Conservation (phyloP, 441 rosid genomes). For the Gossypium davidsonii region DNA sequence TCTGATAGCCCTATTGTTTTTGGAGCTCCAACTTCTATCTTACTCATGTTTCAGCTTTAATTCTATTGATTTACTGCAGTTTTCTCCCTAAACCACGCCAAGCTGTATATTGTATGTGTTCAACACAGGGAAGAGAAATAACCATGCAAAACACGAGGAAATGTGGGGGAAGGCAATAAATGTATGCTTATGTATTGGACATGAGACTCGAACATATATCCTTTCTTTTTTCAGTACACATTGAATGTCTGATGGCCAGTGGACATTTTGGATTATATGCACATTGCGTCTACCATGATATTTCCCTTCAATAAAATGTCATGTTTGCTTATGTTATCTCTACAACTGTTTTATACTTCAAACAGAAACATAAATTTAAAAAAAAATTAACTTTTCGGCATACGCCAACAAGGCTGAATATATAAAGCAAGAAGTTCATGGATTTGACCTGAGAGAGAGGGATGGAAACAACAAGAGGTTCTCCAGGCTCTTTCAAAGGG, state of each 20-base stretch:
- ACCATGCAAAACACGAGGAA: neutral
- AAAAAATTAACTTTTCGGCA: neutral
- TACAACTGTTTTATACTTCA: neutral
- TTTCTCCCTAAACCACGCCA: neutral
- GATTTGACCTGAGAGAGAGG: slow-evolving; percentile 60
- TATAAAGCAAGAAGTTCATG: slow-evolving; percentile 2
- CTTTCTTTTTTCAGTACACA: neutral
- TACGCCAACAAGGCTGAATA: neutral
- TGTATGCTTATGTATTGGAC: neutral
- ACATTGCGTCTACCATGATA: neutral
- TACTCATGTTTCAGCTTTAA: neutral
- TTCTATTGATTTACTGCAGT: neutral
- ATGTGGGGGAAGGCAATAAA: neutral
- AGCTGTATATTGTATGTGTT: neutral
- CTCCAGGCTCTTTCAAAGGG: slow-evolving; percentile 69
- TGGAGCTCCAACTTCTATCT: neutral
- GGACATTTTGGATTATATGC: neutral
- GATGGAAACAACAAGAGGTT: slow-evolving; percentile 72
- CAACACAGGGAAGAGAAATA: neutral
- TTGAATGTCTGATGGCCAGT: neutral
- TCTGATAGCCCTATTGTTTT: neutral
- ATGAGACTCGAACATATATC: neutral
- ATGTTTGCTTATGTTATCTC: neutral
- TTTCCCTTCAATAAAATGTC: slow-evolving; percentile 2
- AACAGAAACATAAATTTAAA: neutral